Evolutionary conservation across 441 rosid species (phyloP).

Genomic region (Geranium incanum): DNA sequence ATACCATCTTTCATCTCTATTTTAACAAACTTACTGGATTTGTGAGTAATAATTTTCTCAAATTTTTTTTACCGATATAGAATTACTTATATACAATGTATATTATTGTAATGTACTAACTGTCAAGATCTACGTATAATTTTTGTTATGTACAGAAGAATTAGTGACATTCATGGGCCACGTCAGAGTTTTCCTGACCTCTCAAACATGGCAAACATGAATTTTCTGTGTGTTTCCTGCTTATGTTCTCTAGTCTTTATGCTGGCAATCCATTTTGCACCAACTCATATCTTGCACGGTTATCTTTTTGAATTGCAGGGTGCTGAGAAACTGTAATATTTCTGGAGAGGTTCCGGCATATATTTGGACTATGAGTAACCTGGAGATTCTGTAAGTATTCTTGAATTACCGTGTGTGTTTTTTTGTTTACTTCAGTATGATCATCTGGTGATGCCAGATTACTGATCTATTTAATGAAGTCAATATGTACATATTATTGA

Average conservation of each 20-base stretch:
- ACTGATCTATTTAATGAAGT: not conserved
- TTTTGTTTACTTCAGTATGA: not conserved
- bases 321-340: constrained; percentile 33
- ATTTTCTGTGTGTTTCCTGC: constrained; percentile 26
- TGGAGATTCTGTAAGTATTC: constrained; percentile 29
- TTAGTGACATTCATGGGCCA: constrained; percentile 54
- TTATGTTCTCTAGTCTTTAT: not conserved
- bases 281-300: constrained; percentile 5
- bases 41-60: constrained; percentile 37
- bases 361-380: constrained; percentile 27
- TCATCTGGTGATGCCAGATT: not conserved
- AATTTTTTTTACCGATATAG: not conserved
- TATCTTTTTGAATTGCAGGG: constrained; percentile 18
- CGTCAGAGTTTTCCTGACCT: constrained; percentile 50
- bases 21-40: constrained; percentile 30
- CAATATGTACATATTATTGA: not conserved
- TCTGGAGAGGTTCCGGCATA: constrained; percentile 30
- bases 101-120: constrained; percentile 7
- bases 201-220: constrained; percentile 24
- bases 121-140: constrained; percentile 9
- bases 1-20: constrained; percentile 45
- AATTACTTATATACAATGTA: not conserved
- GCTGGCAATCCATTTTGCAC: not conserved
- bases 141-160: constrained; percentile 45
- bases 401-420: not conserved